Percentiles rank a stretch among this genome's conserved stretches.
phyloP scores from a whole-genome alignment of 1,284 basidiomycete species.

The Ceratobasidium papillatum region DNA sequence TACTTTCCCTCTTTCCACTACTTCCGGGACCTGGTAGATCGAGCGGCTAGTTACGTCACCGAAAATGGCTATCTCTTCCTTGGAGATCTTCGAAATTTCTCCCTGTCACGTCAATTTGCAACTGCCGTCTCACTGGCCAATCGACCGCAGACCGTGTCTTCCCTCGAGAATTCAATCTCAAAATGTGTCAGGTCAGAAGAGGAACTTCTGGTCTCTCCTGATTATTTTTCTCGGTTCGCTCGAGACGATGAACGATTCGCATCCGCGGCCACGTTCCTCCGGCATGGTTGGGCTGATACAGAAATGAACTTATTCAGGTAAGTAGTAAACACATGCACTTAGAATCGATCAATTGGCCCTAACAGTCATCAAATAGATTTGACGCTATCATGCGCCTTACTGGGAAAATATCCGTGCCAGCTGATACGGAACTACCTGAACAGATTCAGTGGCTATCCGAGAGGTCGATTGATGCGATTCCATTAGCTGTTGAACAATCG shows the following conservation, averaged over 20 bases:
- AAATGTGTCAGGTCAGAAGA: not conserved
- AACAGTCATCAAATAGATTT: not conserved
- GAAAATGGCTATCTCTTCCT: not conserved
- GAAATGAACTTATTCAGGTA: not conserved
- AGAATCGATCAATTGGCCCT: not conserved
- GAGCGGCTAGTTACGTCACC: not conserved
- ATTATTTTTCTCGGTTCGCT: not conserved
- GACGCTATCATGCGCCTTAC: not conserved
- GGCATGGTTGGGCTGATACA: not conserved
- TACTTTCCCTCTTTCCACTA: not conserved
- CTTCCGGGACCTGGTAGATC: not conserved
- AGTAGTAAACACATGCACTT: not conserved
- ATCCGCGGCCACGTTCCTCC: not conserved
- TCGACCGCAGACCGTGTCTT: not conserved
- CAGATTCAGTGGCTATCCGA: no score
- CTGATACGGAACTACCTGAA: no score
- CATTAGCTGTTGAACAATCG: no score
- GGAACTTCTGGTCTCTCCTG: not conserved
- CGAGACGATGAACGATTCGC: not conserved
- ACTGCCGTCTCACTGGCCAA: not conserved
- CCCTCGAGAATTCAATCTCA: not conserved
- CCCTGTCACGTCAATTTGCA: not conserved
- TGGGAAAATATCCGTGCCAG: no score
- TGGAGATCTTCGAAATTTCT: not conserved
- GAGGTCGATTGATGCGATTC: no score